Evolutionary conservation across 371 early-diverging fungal genomes (phyloP).

Genomic region (Fennellomyces sp.): DNA sequence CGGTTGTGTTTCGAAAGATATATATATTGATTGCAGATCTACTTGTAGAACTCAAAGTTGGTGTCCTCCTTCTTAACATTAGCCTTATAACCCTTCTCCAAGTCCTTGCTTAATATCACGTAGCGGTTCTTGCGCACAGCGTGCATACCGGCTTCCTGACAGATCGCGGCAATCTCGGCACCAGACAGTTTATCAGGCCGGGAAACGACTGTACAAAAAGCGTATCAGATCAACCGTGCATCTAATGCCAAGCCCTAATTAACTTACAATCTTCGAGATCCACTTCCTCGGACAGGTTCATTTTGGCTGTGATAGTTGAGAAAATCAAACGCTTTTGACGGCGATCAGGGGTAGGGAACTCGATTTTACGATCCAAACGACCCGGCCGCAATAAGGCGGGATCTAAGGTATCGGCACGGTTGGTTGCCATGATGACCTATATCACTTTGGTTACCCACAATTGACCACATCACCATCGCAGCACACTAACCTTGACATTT

Average conservation of each 20-base stretch:
- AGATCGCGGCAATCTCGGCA: constrained; percentile 99
- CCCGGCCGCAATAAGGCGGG: constrained; percentile 99
- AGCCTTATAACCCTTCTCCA: constrained; percentile 98
- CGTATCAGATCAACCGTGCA: background rate
- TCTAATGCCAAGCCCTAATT: background rate
- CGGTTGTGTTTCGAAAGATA: background rate
- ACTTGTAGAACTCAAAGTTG: constrained; percentile 97
- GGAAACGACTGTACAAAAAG: constrained; percentile 77
- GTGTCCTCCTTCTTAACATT: constrained; percentile 96
- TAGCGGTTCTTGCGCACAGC: constrained; percentile 98
- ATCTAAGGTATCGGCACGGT: constrained; percentile 99
- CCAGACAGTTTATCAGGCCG: constrained; percentile 98
- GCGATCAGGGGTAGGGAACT: constrained; percentile 99
- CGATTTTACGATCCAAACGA: constrained; percentile 99
- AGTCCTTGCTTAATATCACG: constrained; percentile 96
- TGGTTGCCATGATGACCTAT: constrained; percentile 99
- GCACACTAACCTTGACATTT: constrained; percentile 86
- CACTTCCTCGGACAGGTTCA: constrained; percentile 99
- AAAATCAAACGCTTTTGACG: constrained; percentile 99
- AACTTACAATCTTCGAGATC: constrained; percentile 97
- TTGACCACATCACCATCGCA: background rate
- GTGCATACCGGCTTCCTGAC: constrained; percentile 99
- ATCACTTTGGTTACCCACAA: background rate
- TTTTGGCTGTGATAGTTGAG: constrained; percentile 96
- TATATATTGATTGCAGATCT: background rate